Evolutionary conservation across 2,329 filamentous ascomycete genomes (phyloP).

Genomic region (Penicillium sp.): DNA sequence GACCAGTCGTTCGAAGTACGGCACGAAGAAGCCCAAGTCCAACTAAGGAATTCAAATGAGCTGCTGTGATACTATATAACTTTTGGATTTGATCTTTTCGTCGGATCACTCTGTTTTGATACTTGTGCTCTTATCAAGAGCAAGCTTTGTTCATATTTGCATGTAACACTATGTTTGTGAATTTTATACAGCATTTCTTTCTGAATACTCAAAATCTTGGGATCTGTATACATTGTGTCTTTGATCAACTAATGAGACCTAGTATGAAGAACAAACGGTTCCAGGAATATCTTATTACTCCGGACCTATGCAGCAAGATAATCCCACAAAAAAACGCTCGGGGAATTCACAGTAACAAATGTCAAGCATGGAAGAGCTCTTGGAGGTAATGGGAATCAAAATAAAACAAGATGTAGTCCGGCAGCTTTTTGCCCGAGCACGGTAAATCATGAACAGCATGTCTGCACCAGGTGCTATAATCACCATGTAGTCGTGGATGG

Average conservation of each 20-base stretch:
- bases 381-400: neutral
- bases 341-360: slow-evolving; percentile 20
- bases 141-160: slow-evolving; percentile 8
- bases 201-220: neutral
- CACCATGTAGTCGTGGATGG: neutral
- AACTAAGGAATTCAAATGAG: slow-evolving; percentile 43
- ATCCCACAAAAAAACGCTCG: slow-evolving; percentile 12
- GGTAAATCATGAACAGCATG: neutral
- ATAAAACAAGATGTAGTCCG: neutral
- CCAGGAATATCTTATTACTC: slow-evolving; percentile 18
- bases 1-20: slow-evolving; percentile 91
- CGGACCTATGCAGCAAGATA: slow-evolving; percentile 17
- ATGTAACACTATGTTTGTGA: slow-evolving; percentile 13
- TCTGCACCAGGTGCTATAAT: neutral
- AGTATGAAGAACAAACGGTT: slow-evolving; percentile 14
- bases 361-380: slow-evolving; percentile 8
- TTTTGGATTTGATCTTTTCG: neutral
- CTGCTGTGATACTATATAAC: slow-evolving; percentile 9
- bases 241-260: slow-evolving; percentile 1
- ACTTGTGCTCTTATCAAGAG: slow-evolving; percentile 1
- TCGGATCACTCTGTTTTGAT: neutral
- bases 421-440: neutral
- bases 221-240: neutral
- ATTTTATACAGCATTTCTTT: neutral
- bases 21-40: slow-evolving; percentile 97